Evolutionary conservation across 2,329 filamentous ascomycete genomes (phyloP), one percentile per base, ranked within the genome.

Genomic region (Calonectria pteridis): DNA sequence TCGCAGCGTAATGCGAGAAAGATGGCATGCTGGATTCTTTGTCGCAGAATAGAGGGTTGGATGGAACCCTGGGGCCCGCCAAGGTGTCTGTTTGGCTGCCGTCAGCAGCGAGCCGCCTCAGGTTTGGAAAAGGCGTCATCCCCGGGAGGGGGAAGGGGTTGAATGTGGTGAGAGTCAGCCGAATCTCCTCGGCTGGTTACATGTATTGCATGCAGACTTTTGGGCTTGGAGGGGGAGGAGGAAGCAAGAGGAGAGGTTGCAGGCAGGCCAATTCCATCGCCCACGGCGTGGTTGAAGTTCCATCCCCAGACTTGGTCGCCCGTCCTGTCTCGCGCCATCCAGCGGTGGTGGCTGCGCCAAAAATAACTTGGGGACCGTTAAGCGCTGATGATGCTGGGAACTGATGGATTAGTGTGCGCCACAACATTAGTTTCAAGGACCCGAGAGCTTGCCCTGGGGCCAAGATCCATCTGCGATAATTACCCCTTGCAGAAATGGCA

Each of bases 331-430:
- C 18, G 67, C 58, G 46, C 46, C 58, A 58, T 33, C 59, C 28
- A 46, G 58, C 10, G 26, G 55, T 64, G 70, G 69, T 59, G 58
- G 63, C n/a, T 67, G 62, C 63, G 72, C 72, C 72, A 74, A 74
- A 74, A 74, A 74, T 74, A 74, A 65, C 58, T 46, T 58, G 29
- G 29, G n/a, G 53, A 68, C 58, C 46, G 50, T 72, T 74, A 74
- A 74, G 72, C 72, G 72, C 72, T 71, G 64, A 74, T 64, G 63
- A 46, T 49, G 63, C 28, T 67, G 58, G 68, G 51, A 74, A 68
- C 68, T 40, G 55, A 40, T 40, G 49, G 35, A 31, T 63, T 31
- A 26, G 62, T 67, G 46, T 67, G 55, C 43, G 71, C 62, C 70
- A 69, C 55, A 62, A 18, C 33, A 62, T 62, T 62, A 62, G 55